Base-by-base conservation (phyloP, 2,329 filamentous ascomycete genomes). In the Alternaria sp. region DNA sequence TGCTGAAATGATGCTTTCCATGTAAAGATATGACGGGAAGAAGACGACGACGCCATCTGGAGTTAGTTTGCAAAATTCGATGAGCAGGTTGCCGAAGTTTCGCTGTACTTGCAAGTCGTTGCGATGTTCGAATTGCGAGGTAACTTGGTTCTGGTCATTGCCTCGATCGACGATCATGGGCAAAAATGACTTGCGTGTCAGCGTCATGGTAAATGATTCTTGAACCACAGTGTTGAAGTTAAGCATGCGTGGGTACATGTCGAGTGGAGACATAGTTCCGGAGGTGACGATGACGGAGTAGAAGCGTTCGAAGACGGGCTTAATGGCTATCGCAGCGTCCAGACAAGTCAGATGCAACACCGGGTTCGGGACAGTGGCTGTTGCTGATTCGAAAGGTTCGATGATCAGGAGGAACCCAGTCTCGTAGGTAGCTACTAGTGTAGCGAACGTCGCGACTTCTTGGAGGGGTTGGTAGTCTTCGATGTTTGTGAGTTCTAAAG, bases 231-330 rank as follows among this genome's bases (percentile, higher is more conserved):
- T 93, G 9, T 86, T 86, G 80, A 99, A 99, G 54, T 93, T 91
- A 26, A 99, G 88, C 94, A 99, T 99, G 75, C 97, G 97, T 0
- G 95, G 96, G 73, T 99, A 99, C 91, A 99, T 99, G 76, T 99
- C 96, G 4, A 99, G 81, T 0, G 95, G 95, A 1, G 95, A 98
- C 62, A 99, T 93, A 2, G 95, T 99, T 64, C 95, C 95, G 0
- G 95, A 98, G 0, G 95, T 99, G 76, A 99, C 98, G 74, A 99
- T 96, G 66, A 99, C 95, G 1, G 95, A 98, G 78, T 92, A 94
- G 78, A 99, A 99, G 52, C 95, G 90, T 61, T 99, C 94, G 74
- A 99, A 97, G 5, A 99, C 94, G 0, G 95, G 95, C 64, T 95
- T 96, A 74, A 99, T 99, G 42, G 96, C 95, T 67, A 99, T 99